Evolutionary conservation across 2,329 filamentous ascomycete species (phyloP), one percentile per base, ranked within the genome.

Genomic region (Exophiala calicioides): DNA sequence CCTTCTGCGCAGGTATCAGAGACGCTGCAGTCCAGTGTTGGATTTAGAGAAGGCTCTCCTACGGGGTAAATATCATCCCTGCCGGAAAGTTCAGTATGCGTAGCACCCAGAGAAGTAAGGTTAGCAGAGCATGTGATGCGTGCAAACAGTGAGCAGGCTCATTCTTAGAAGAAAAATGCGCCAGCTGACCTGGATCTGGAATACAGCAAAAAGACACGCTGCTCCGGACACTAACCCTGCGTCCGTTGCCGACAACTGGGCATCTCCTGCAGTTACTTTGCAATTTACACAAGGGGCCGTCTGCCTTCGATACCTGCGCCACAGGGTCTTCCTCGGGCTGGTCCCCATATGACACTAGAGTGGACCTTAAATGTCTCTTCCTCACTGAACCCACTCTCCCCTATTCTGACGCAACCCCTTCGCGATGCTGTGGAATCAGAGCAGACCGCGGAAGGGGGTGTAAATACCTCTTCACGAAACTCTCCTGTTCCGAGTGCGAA

Each of bases 101-200:
- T n/a, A 35, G 24, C 6, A 16, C 12, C 4, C 18, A n/a, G 24
- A 35, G 33, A 23, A 35, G 19, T 1, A 35, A 35, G 9, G 33
- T 35, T 7, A 35, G 33, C 33, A 23, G 33, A 35, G 33, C 33
- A 7, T 35, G 33, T 21, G 33, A 35, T 13, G 33, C 33, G 13
- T 35, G 33, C 19, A 35, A 35, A 35, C 33, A 35, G 33, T 35
- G 18, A 35, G 33, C 4, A 13, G 32, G 8, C 9, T 7, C 20
- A 12, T 12, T n/a, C n/a, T n/a, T n/a, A n/a, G n/a, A n/a, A n/a
- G n/a, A n/a, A n/a, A n/a, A n/a, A n/a, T n/a, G n/a, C n/a, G n/a
- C n/a, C n/a, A n/a, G n/a, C n/a, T n/a, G n/a, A n/a, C n/a, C n/a
- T n/a, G n/a, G n/a, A n/a, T n/a, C n/a, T n/a, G n/a, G 10, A 6